Base-by-base conservation (phyloP, 2,329 filamentous ascomycete genomes). In the Cladorrhinum sp. region DNA sequence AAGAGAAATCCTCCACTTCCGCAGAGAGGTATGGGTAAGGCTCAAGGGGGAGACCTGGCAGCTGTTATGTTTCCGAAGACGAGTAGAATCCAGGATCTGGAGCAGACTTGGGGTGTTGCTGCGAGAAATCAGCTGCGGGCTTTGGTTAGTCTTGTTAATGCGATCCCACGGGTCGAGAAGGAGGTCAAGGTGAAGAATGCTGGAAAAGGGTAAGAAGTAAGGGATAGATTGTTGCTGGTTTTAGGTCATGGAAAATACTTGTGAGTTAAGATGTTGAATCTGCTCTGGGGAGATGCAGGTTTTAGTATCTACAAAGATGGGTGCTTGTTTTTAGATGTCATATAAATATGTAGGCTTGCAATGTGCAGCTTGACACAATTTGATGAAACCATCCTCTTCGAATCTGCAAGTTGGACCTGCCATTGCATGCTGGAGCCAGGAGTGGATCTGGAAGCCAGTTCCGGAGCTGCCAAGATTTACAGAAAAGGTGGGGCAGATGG, bases 31-130 rank as follows among this genome's bases (percentile, higher is more conserved):
- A 48, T 9, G 62, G 18, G n/a, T 16, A 20, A 24, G 61, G 65
- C 56, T 23, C 72, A 72, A 53, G 65, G 67, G 3, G 68, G 72
- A 16, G 64, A 65, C 9, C 60, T 73, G 53, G 72, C 70, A 3
- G 66, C 64, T 36, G 67, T 68, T 1, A 56, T 76, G 28, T 75
- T 75, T 64, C 67, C 70, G 46, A 70, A 64, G 48, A 67, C 63
- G 30, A 67, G 69, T 48, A 69, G 66, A 30, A 63, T 62, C 14
- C 7, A 20, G 33, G 55, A 48, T 42, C 52, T 20, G 23, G 55
- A 30, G 23, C 60, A 64, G 59, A 63, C 62, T 18, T 68, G 67
- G 67, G 66, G 67, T 0, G 54, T 58, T 18, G 52, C 55, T 30
- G 66, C 65, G 1, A 59, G 59, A 18, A 62, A 46, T 21, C 67